phyloP scores from a whole-genome alignment of 2,329 filamentous ascomycete genomes.

The Penicillium concentricum region DNA sequence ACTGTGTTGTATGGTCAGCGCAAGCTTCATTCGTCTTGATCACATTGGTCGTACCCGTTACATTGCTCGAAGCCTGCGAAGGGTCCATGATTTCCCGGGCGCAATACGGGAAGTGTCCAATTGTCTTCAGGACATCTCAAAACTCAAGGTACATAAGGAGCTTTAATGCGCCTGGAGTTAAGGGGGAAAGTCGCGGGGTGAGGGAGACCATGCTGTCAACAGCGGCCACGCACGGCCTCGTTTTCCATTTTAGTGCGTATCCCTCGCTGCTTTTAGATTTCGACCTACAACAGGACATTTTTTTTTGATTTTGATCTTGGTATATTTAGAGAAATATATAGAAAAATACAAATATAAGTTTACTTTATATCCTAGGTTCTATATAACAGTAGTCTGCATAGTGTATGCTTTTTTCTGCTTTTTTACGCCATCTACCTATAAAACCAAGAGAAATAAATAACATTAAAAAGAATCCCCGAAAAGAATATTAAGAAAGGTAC shows the following conservation, averaged over 20 bases:
- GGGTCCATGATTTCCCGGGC: conserved; percentile 42
- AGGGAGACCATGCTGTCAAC: conserved; percentile 10
- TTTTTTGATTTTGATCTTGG: not conserved
- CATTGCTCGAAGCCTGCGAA: conserved; percentile 62
- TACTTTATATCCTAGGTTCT: not conserved
- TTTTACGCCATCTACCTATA: not conserved
- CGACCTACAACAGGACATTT: not conserved
- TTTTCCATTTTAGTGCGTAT: conserved; percentile 7
- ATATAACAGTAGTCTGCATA: too few relatives aligned
- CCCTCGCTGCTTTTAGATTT: conserved; percentile 4
- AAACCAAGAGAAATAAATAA: too few relatives aligned
- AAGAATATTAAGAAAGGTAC: too few relatives aligned
- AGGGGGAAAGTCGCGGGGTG: conserved; percentile 8
- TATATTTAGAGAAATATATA: too few relatives aligned
- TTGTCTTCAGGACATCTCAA: conserved; percentile 28
- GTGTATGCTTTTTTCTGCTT: too few relatives aligned
- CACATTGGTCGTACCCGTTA: conserved; percentile 58
- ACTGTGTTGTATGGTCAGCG: conserved; percentile 54
- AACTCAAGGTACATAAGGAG: not conserved
- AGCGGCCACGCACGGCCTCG: conserved; percentile 9
- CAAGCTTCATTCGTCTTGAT: conserved; percentile 4
- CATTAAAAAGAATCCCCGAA: too few relatives aligned
- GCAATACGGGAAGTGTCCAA: conserved; percentile 25
- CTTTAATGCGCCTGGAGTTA: conserved; percentile 3
- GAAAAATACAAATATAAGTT: not conserved